Conservation (phyloP, 164 flowering plant genomes). For the Protea cynaroides region DNA sequence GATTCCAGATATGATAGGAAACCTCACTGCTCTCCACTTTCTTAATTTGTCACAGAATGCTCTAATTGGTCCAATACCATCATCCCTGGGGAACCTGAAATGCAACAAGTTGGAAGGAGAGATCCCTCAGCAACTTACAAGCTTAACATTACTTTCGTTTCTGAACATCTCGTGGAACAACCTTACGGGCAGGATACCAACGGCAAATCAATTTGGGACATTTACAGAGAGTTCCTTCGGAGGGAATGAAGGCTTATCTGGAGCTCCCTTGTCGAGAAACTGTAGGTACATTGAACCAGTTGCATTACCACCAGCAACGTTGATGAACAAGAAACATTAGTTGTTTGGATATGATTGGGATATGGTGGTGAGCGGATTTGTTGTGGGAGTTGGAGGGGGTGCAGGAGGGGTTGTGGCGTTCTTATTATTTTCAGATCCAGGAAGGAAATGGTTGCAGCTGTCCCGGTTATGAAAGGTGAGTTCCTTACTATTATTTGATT, state of each 20-base stretch:
- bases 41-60: slow-evolving; percentile 43
- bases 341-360: no score
- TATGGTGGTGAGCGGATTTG: no score
- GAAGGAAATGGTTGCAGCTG: no score
- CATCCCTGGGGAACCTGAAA: slow-evolving; percentile 24
- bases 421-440: no score
- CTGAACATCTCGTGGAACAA: slow-evolving; percentile 33
- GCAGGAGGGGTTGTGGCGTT: no score
- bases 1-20: slow-evolving; percentile 41
- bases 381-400: no score
- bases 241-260: slow-evolving; percentile 31
- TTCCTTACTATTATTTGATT: no score
- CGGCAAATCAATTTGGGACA: slow-evolving; percentile 22
- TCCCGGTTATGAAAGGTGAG: no score
- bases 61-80: slow-evolving; percentile 31
- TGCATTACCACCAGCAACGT: no score
- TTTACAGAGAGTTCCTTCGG: slow-evolving; percentile 19
- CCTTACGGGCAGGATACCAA: slow-evolving; percentile 29
- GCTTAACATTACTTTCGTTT: slow-evolving; percentile 20
- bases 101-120: slow-evolving; percentile 25
- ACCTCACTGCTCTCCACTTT: slow-evolving; percentile 28
- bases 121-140: slow-evolving; percentile 23
- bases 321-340: no score
- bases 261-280: slow-evolving; percentile 4
- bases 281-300: no score